Conservation (phyloP, 352 stramenopile genomes). For the Hyaloperonospora brassicae region DNA sequence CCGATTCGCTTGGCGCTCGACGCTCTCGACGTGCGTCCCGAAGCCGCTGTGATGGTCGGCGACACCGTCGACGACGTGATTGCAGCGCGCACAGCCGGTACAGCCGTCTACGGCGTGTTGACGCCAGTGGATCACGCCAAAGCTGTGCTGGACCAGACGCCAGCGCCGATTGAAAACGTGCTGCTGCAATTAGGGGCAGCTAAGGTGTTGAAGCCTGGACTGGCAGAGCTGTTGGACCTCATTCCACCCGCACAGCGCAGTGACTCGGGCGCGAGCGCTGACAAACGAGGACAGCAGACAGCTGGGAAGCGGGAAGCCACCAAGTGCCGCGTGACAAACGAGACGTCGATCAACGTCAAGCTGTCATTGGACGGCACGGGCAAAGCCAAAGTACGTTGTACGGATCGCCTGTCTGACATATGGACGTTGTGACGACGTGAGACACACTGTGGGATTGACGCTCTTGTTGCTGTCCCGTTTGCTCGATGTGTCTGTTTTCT, state of each 20-base stretch:
- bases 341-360: constrained; percentile 90
- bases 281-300: constrained; percentile 7
- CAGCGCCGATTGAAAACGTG: constrained; percentile 35
- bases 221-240: constrained; percentile 78
- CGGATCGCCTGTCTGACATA: background rate
- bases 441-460: too few relatives aligned
- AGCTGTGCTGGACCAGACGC: constrained; percentile 54
- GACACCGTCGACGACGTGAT: constrained; percentile 95
- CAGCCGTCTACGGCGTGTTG: constrained; percentile 73
- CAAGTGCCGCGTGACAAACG: constrained; percentile 86
- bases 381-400: constrained; percentile 42
- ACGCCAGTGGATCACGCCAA: constrained; percentile 82
- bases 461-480: background rate
- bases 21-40: constrained; percentile 64
- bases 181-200: constrained; percentile 53
- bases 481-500: too few relatives aligned
- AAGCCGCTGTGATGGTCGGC: constrained; percentile 87
- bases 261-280: background rate
- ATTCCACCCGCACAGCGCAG: constrained; percentile 30
- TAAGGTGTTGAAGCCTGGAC: constrained; percentile 59
- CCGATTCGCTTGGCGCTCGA: constrained; percentile 83
- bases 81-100: constrained; percentile 69
- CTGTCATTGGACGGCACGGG: constrained; percentile 86
- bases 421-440: too few relatives aligned
- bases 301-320: constrained; percentile 25